phyloP scores from a whole-genome alignment of 2,329 filamentous ascomycete species.

The Helotiales sp. region DNA sequence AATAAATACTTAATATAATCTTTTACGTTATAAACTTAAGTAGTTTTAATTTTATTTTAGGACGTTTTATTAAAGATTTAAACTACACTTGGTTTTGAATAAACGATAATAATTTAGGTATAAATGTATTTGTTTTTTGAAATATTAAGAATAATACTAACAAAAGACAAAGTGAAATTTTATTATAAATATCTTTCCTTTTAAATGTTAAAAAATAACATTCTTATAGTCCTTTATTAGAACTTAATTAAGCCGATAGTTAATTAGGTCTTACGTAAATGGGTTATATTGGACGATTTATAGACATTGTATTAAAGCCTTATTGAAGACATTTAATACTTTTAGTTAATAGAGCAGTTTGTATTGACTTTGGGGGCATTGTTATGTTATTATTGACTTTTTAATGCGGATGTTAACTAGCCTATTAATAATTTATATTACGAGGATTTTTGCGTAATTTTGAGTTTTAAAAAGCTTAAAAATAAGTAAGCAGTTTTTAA shows the following conservation, averaged over 20 bases:
- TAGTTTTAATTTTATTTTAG: conserved; percentile 15
- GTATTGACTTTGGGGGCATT: conserved; percentile 22
- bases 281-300: conserved; percentile 18
- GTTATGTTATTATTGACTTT: conserved; percentile 19
- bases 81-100: conserved; percentile 2
- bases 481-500: conserved; percentile 18
- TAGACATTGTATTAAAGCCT: conserved; percentile 17
- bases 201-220: conserved; percentile 18
- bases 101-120: neutral
- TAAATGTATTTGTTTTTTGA: conserved; percentile 12
- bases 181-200: conserved; percentile 13
- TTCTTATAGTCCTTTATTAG: conserved; percentile 17
- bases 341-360: conserved; percentile 18
- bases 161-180: neutral
- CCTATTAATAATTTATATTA: conserved; percentile 15
- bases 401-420: conserved; percentile 4
- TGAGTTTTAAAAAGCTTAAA: conserved; percentile 15
- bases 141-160: conserved; percentile 20
- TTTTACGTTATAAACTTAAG: neutral
- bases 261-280: conserved; percentile 8
- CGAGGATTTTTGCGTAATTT: conserved; percentile 21
- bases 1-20: conserved; percentile 15
- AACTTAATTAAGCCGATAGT: neutral
- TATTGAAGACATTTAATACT: conserved; percentile 11
- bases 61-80: conserved; percentile 6